A percentile compares a stretch with the other conserved stretches of the same genome.
These are phyloP conservation scores for Candida nonsorbophila DNA, from an alignment of 805 yeast species.

Conservation along the genomic window DNA sequence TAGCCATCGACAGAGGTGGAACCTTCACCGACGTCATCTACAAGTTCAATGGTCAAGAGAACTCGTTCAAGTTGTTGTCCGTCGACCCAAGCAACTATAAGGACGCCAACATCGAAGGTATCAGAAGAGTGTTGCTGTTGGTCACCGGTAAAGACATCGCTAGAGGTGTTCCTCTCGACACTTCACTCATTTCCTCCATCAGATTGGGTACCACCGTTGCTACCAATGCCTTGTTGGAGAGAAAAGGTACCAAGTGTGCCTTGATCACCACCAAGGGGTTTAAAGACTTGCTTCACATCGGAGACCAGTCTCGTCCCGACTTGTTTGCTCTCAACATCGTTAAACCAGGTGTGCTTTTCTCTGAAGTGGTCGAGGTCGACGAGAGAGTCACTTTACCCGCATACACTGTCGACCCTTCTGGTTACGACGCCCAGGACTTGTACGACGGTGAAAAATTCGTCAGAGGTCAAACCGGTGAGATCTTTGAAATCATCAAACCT, in stretches of 20 bases:
- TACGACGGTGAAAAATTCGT: constrained; percentile 29
- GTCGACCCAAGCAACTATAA: constrained; percentile 81
- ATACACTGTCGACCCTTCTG: constrained; percentile 12
- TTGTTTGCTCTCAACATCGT: constrained; percentile 14
- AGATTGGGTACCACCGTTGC: constrained; percentile 27
- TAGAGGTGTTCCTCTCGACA: constrained; percentile 12
- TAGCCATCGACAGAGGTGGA: constrained; percentile 23
- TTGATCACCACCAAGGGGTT: constrained; percentile 17
- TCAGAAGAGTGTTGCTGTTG: constrained; percentile 65
- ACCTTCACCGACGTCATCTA: constrained; percentile 30
- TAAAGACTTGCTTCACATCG: constrained; percentile 15
- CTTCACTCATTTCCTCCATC: constrained; percentile 13
- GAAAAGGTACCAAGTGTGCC: constrained; percentile 15
- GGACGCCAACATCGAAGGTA: constrained; percentile 90
- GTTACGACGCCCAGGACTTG: constrained; percentile 12
- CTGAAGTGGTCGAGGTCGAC: constrained; percentile 13
- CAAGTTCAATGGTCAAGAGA: constrained; percentile 44
- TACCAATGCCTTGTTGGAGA: constrained; percentile 17
- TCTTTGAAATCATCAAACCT: constrained; percentile 50
- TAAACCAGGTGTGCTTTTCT: constrained; percentile 12
- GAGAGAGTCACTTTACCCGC: constrained; percentile 17
- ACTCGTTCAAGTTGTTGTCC: constrained; percentile 65
- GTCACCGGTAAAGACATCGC: constrained; percentile 44
- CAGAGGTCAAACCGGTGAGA: constrained; percentile 64
- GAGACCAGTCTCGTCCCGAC: constrained; percentile 17